Evolutionary conservation across 164 flowering plant genomes (phyloP).

Genomic region (Taxillus chinensis): DNA sequence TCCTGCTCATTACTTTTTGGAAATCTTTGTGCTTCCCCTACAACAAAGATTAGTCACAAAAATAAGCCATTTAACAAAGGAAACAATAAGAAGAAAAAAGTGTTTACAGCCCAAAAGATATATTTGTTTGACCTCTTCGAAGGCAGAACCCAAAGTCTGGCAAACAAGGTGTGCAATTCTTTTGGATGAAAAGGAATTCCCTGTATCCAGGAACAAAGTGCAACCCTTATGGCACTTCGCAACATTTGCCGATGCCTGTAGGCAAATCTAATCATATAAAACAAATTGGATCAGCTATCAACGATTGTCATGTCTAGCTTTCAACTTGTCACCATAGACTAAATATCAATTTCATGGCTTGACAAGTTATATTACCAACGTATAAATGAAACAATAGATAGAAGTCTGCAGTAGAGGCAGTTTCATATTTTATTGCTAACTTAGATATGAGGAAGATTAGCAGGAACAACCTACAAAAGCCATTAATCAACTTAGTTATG

Average conservation of each 20-base stretch:
- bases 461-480: no score
- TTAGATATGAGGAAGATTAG: no score
- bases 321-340: background rate
- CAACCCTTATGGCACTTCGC: conserved; percentile 32
- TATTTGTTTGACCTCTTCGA: conserved; percentile 23
- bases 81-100: background rate
- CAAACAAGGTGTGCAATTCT: conserved; percentile 37
- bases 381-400: no score
- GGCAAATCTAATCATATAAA: conserved; percentile 47
- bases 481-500: no score
- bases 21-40: conserved; percentile 28
- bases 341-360: no score
- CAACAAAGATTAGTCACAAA: conserved; percentile 1
- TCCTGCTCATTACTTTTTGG: conserved; percentile 45
- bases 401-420: no score
- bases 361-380: no score
- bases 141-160: conserved; percentile 12
- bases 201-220: conserved; percentile 59
- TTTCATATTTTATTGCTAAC: no score
- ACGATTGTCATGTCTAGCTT: background rate
- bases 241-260: conserved; percentile 50
- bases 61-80: background rate
- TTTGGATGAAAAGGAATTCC: conserved; percentile 72
- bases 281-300: background rate
- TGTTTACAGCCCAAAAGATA: background rate